These are phyloP conservation scores for Lasiosphaeriaceae sp. DNA, from an alignment of 495 filamentous ascomycete species.

Conservation along the genomic window DNA sequence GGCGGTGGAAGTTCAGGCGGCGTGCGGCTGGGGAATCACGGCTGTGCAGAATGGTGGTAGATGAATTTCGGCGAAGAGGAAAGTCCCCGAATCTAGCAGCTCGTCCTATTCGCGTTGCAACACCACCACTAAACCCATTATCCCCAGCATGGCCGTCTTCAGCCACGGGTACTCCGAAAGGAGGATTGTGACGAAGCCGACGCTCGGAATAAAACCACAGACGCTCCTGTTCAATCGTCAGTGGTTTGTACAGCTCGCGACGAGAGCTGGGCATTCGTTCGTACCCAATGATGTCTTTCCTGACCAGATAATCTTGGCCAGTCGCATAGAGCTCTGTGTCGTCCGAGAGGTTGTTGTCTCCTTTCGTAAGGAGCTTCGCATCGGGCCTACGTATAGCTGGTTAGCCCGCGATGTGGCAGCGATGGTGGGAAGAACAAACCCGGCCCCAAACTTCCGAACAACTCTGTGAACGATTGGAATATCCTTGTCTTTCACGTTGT, in stretches of 20 bases:
- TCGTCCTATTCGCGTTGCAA: constrained; percentile 89
- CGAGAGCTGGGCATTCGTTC: background rate
- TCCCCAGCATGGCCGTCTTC: constrained; percentile 86
- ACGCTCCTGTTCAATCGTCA: constrained; percentile 53
- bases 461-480: constrained; percentile 93
- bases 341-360: constrained; percentile 92
- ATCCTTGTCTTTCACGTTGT: constrained; percentile 86
- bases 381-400: constrained; percentile 26
- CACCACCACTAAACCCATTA: constrained; percentile 94
- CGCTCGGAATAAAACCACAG: constrained; percentile 87
- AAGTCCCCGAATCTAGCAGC: too few species aligned
- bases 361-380: constrained; percentile 83
- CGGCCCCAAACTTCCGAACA: constrained; percentile 65
- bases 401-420: background rate
- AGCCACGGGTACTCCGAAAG: constrained; percentile 95
- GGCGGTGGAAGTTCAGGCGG: too few species aligned
- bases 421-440: constrained; percentile 34
- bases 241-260: constrained; percentile 1
- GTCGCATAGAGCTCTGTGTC: constrained; percentile 86
- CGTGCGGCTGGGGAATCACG: too few species aligned
- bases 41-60: too few species aligned
- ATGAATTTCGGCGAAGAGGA: too few species aligned
- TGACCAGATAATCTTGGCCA: constrained; percentile 78
- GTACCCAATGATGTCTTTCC: constrained; percentile 82
- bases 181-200: constrained; percentile 97